phyloP scores from a whole-genome alignment of 176 grass and related monocot genomes.

The Urochloa ruziziensis region DNA sequence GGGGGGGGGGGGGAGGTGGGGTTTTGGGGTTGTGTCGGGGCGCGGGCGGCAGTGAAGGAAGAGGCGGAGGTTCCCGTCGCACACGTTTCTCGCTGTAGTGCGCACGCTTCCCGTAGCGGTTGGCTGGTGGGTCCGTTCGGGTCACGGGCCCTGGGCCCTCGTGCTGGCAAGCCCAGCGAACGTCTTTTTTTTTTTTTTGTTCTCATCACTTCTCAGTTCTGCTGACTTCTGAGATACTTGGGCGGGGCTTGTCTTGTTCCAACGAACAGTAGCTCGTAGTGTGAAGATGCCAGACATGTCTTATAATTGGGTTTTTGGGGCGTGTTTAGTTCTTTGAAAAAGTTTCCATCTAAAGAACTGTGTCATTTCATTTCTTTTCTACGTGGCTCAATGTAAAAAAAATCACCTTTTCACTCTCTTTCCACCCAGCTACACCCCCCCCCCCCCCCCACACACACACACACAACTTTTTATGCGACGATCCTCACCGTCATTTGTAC shows the following conservation, averaged over 20 bases:
- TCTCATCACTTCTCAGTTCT: background rate
- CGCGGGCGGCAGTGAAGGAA: slow-evolving; percentile 31
- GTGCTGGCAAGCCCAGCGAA: background rate
- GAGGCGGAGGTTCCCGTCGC: background rate
- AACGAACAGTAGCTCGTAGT: too few species aligned
- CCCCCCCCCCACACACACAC: too few species aligned
- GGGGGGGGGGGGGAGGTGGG: slow-evolving; percentile 3
- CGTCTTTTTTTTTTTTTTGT: background rate
- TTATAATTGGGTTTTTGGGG: too few species aligned
- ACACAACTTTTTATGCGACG: too few species aligned
- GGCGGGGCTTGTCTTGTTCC: background rate
- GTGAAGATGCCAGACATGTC: too few species aligned
- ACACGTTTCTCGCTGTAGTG: slow-evolving; percentile 27
- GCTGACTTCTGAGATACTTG: background rate
- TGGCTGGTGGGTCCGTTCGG: background rate
- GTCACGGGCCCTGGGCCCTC: slow-evolving; percentile 27
- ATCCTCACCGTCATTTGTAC: too few species aligned
- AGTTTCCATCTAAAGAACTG: too few species aligned
- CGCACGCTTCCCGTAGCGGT: background rate
- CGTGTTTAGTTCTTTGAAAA: too few species aligned
- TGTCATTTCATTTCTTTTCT: too few species aligned
- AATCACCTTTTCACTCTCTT: too few species aligned
- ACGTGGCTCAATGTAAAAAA: too few species aligned
- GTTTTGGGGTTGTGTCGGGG: slow-evolving; percentile 29
- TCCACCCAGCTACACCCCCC: too few species aligned